Evolutionary conservation across 225 moss, liverwort and hornwort species (phyloP).

Genomic region (Marchantia paleacea): DNA sequence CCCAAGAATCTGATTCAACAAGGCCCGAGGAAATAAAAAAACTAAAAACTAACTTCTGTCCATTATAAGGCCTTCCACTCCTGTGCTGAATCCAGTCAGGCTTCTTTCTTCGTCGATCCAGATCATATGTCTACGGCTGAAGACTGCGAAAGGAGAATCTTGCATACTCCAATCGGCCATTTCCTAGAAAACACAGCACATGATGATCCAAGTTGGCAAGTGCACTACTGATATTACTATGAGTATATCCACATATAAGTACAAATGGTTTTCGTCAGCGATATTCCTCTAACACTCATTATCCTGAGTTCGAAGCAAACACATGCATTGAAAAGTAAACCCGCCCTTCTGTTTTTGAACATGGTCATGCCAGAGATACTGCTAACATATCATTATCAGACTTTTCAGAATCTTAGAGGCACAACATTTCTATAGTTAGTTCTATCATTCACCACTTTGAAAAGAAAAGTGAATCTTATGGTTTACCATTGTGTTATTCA

Average conservation of each 20-base stretch:
- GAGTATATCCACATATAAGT: background rate
- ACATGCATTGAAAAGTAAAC: background rate
- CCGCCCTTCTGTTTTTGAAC: background rate
- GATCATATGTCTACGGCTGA: background rate
- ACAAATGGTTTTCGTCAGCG: background rate
- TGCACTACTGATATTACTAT: background rate
- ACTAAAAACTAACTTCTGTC: no score
- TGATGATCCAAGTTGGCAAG: slow-evolving; percentile 1
- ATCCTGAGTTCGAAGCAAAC: background rate
- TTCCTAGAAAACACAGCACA: slow-evolving; percentile 7
- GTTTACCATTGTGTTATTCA: slow-evolving; percentile 12
- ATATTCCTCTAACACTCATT: background rate
- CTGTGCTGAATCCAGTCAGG: no score
- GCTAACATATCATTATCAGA: background rate
- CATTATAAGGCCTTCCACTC: no score
- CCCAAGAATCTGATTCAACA: no score
- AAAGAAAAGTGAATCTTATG: background rate
- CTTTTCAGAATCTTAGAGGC: background rate
- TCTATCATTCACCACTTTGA: background rate
- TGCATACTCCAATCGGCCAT: slow-evolving; percentile 2
- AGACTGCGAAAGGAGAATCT: slow-evolving; percentile 10
- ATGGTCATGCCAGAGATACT: background rate
- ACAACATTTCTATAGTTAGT: background rate
- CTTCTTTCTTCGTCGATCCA: background rate
- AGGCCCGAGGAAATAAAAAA: no score